Percentiles rank a stretch among this genome's conserved stretches.
Conservation (phyloP, 2,329 filamentous ascomycete genomes). For the Domatiomyces catenatus region DNA sequence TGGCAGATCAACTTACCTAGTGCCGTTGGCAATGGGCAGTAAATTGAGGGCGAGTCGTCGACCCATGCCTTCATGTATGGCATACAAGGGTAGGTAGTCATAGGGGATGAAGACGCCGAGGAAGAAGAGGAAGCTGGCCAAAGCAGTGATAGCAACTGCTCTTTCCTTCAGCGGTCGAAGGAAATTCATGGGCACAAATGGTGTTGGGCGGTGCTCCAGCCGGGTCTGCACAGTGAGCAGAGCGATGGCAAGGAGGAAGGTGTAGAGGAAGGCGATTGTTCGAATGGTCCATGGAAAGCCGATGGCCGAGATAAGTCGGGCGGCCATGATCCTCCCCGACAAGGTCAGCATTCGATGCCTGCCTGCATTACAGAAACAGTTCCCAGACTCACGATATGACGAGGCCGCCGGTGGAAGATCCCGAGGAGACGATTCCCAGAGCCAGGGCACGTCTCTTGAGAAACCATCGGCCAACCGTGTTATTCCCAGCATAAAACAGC, state of each 20-base stretch:
- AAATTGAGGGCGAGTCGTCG: background rate
- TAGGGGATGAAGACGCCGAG: background rate
- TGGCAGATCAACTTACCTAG: background rate
- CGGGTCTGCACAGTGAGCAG: no score
- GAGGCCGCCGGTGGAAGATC: constrained; percentile 42
- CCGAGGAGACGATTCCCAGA: constrained; percentile 39
- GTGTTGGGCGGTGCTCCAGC: background rate
- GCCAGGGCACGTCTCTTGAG: constrained; percentile 37
- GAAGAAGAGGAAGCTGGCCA: background rate
- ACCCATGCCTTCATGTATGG: background rate
- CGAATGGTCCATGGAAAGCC: constrained; percentile 45
- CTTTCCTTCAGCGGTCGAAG: background rate
- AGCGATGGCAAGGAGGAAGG: constrained; percentile 32
- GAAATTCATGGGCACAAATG: background rate
- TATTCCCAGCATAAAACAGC: constrained; percentile 30
- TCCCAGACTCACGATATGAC: constrained; percentile 45
- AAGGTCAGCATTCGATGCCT: no score
- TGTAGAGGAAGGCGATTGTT: constrained; percentile 43
- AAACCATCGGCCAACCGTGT: constrained; percentile 37
- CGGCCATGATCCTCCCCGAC: constrained; percentile 12
- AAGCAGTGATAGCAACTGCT: background rate
- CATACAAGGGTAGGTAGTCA: background rate
- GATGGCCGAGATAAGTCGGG: constrained; percentile 33
- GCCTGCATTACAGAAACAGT: constrained; percentile 13
- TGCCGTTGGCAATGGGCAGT: background rate